Base-by-base conservation (phyloP, 169 alveolate species). In the Babesia ovis region DNA sequence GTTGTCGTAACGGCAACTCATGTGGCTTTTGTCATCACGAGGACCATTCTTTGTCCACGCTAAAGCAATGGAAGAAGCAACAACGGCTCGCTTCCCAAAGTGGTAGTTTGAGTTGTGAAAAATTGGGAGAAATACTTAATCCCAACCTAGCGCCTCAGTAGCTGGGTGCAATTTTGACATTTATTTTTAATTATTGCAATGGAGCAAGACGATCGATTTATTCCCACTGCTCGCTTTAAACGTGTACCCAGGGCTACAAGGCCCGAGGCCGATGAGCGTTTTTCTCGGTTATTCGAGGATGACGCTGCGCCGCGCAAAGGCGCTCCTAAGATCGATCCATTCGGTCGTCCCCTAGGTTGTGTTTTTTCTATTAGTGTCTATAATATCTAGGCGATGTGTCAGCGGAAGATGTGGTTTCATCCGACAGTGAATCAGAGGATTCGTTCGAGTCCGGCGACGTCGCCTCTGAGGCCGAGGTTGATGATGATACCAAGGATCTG, bases 1-100 rank as follows among this genome's bases (percentile, higher is more conserved):
- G 94, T 20, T 90, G 94, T 68, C 77, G 91, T 18, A 85, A 90
- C 59, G 93, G 94, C 39, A 84, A 56, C 20, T 51, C 61, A 20
- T 87, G 93, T 55, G 90, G 83, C 42, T 90, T 90, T 50, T 85
- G 94, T 68, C 94, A 90, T 56, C 94, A 89, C 66, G 90, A 72
- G 58, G 94, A 89, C 62, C 93, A 90, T 53, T 74, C 92, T 12
- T 64, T 72, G 45, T 68, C 76, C 37, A 73, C 94, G 3, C 54
- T 85, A 25, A 90, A 85, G 84, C 85, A 83, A 46, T 89, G 94
- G 93, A 87, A 90, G 86, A 81, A 85, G 57, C 93, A 89, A 57
- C 93, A 90, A 72, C 83, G 83, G 59, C 69, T 67, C 56, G 48
- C 41, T 48, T 62, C 83, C 32, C 70, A 60, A 23, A 14, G 37